Evolutionary conservation across 306 rosid species (phyloP).

Genomic region (Fagus crenata): DNA sequence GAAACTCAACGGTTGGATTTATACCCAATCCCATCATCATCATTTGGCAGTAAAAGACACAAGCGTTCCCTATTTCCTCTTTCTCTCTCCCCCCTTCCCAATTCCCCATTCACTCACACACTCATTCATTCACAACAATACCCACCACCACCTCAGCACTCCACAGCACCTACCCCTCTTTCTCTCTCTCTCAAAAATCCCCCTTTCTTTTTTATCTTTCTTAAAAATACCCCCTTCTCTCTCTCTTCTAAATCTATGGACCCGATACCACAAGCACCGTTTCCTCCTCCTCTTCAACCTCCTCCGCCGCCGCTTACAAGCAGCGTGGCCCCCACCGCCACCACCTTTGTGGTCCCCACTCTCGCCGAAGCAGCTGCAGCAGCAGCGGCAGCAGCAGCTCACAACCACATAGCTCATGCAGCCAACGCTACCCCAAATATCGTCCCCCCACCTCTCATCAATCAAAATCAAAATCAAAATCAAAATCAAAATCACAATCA

Average conservation of each 20-base stretch:
- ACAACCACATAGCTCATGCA: constrained; percentile 28
- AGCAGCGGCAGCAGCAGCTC: constrained; percentile 16
- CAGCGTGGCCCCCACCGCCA: neutral
- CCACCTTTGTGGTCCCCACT: constrained; percentile 28
- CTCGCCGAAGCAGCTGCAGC: neutral
- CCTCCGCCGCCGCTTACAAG: constrained; percentile 2
- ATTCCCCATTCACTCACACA: constrained; percentile 24
- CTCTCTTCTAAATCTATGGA: constrained; percentile 45
- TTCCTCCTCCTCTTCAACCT: constrained; percentile 26
- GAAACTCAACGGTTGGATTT: constrained; percentile 41
- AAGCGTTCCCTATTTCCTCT: constrained; percentile 18
- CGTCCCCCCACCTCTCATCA: neutral
- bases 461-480: too few species aligned
- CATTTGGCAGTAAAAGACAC: constrained; percentile 20
- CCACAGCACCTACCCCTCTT: constrained; percentile 24
- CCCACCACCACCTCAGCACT: constrained; percentile 33
- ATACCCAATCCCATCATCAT: constrained; percentile 13
- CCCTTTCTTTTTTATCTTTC: neutral
- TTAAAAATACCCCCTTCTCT: neutral
- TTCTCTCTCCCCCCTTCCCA: constrained; percentile 1
- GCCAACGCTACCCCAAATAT: constrained; percentile 8
- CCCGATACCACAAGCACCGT: constrained; percentile 40
- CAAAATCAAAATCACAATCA: neutral
- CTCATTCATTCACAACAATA: neutral
- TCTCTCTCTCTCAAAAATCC: constrained; percentile 36